A percentile compares a stretch with the other conserved stretches of the same genome.
Evolutionary conservation across 192 early-diverging fungal species (phyloP).

Genomic region (Linnemannia elongata): DNA sequence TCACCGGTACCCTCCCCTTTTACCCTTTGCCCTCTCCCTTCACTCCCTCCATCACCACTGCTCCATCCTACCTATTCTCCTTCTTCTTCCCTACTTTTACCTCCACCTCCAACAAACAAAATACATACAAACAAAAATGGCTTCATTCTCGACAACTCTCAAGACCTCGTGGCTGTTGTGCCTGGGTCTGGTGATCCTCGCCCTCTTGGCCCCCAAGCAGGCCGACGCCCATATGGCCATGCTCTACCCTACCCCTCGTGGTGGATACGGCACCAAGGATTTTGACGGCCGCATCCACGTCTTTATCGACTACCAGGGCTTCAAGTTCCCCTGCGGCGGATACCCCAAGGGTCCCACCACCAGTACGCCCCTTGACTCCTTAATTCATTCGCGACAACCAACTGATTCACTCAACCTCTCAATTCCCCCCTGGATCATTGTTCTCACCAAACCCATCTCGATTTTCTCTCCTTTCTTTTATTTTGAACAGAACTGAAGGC

Average conservation of each 20-base stretch:
- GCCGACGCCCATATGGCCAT: slow-evolving; percentile 43
- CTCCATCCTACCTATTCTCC: background rate
- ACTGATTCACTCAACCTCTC: background rate
- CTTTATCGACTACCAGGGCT: slow-evolving; percentile 32
- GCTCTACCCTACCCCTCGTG: slow-evolving; percentile 46
- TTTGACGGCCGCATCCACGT: slow-evolving; percentile 38
- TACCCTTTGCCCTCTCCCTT: background rate
- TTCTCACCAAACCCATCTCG: background rate
- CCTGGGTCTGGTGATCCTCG: slow-evolving; percentile 25
- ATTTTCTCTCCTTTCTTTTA: background rate
- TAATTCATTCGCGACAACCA: background rate
- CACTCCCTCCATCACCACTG: background rate
- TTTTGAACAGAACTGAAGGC: slow-evolving; percentile 54
- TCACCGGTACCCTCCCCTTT: background rate
- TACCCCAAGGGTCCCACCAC: slow-evolving; percentile 39
- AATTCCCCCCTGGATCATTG: background rate
- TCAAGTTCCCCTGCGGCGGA: slow-evolving; percentile 42
- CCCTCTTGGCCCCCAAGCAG: slow-evolving; percentile 24
- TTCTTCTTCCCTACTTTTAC: background rate
- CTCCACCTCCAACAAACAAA: background rate
- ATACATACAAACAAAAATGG: slow-evolving; percentile 15
- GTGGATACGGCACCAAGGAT: slow-evolving; percentile 31
- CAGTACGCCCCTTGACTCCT: background rate
- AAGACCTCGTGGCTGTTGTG: slow-evolving; percentile 35
- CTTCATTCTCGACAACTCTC: slow-evolving; percentile 9